These are phyloP conservation scores for Calocera cornea DNA, from an alignment of 768 basidiomycete genomes.

Conservation along the genomic window DNA sequence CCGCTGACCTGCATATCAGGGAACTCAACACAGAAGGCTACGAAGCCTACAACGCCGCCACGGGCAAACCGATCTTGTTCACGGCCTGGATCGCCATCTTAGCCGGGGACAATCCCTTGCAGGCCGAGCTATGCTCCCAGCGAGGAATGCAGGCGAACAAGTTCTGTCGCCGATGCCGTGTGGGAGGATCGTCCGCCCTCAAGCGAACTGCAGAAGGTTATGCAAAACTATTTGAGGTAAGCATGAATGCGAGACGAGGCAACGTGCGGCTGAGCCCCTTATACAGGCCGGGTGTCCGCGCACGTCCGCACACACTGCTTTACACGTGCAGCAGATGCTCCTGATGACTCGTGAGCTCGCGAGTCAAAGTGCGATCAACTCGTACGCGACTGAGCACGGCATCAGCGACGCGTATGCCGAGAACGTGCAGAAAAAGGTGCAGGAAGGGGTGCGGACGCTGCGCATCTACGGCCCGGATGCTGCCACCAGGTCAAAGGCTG, in stretches of 20 bases:
- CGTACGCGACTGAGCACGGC: no score
- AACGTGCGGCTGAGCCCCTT: no score
- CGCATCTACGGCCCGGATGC: background rate
- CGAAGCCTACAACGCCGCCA: background rate
- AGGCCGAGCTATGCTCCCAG: constrained; percentile 12
- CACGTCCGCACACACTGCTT: background rate
- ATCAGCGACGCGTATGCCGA: no score
- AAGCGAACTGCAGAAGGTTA: background rate
- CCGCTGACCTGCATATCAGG: background rate
- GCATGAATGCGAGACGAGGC: no score
- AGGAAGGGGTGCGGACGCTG: background rate
- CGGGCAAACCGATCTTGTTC: background rate
- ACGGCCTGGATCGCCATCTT: constrained; percentile 27
- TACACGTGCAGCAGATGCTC: no score
- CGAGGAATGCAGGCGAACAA: constrained; percentile 24
- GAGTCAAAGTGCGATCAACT: no score
- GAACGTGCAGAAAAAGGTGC: no score
- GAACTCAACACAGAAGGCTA: background rate
- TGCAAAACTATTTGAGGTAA: background rate
- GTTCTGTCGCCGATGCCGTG: constrained; percentile 28
- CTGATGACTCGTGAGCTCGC: no score
- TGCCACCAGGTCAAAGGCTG: background rate
- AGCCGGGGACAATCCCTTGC: constrained; percentile 18
- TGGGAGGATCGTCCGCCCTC: constrained; percentile 12
- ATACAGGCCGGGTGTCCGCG: background rate